These are phyloP conservation scores for Ogataea polymorpha DNA, from an alignment of 805 yeast genomes.

Conservation along the genomic window DNA sequence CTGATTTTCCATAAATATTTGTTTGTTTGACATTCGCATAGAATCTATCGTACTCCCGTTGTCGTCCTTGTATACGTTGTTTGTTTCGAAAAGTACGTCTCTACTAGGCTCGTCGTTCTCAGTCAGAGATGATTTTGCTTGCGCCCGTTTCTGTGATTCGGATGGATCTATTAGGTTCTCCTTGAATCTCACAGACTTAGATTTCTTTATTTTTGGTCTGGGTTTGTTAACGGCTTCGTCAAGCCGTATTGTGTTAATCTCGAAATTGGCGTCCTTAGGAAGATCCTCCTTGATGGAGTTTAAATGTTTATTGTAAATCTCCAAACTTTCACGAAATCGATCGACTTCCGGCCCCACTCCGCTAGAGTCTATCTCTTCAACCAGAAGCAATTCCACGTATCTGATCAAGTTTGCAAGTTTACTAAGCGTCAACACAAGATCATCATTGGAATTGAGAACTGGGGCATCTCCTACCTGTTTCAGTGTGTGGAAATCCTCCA, in stretches of 20 bases:
- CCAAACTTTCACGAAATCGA: slow-evolving; percentile 3
- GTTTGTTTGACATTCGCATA: slow-evolving; percentile 26
- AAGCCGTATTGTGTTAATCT: slow-evolving; percentile 3
- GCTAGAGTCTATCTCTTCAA: slow-evolving; percentile 13
- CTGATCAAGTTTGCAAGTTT: slow-evolving; percentile 14
- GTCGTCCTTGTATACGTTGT: background rate
- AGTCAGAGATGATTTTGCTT: background rate
- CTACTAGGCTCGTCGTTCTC: slow-evolving; percentile 14
- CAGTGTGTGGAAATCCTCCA: slow-evolving; percentile 18
- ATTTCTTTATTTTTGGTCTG: slow-evolving; percentile 13
- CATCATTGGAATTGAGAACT: slow-evolving; percentile 11
- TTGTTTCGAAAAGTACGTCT: background rate
- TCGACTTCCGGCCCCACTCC: slow-evolving; percentile 1
- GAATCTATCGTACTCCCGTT: slow-evolving; percentile 4
- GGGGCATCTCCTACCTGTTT: slow-evolving; percentile 5
- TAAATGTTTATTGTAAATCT: slow-evolving; percentile 5
- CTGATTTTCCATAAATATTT: slow-evolving; percentile 38
- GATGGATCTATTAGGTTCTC: slow-evolving; percentile 21
- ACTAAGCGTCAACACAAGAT: slow-evolving; percentile 10
- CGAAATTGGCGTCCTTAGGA: slow-evolving; percentile 6
- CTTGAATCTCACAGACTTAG: slow-evolving; percentile 27
- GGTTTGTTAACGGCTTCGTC: slow-evolving; percentile 4
- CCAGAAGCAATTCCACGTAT: slow-evolving; percentile 15
- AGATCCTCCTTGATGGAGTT: slow-evolving; percentile 2
- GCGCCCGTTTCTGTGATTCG: slow-evolving; percentile 3